Evolutionary conservation across 305 asterid species (phyloP), one percentile per base, ranked within the genome.

Genomic region (Monarda citriodora): DNA sequence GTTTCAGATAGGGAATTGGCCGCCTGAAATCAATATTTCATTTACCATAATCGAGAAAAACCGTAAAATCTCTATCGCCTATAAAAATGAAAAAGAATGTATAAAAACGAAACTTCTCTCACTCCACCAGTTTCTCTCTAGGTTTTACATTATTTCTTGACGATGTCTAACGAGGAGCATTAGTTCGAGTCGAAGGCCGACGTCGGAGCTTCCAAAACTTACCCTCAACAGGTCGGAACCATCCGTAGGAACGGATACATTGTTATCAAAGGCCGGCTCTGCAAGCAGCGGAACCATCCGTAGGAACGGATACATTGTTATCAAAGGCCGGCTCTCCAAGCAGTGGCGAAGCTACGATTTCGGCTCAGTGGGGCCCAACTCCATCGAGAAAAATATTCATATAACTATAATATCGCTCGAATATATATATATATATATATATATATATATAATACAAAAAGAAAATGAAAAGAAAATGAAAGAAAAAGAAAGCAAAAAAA

Each of bases 301-400:
- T n/a, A 88, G 85, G 84, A 73, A 68, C 55, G 94, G 96, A 22
- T 72, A 88, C 78, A 70, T 85, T 67, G 87, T 82, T 47, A 88
- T 88, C 69, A 88, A 88, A 62, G 70, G 47, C 68, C 84, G 94
- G 14, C 87, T 94, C 16, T 85, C 91, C 86, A 88, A 88, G 96
- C n/a, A n/a, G n/a, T n/a, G n/a, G n/a, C n/a, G n/a, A n/a, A n/a
- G n/a, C n/a, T n/a, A n/a, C n/a, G n/a, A n/a, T n/a, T n/a, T n/a
- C n/a, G n/a, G n/a, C n/a, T n/a, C n/a, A n/a, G n/a, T n/a, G n/a
- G n/a, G n/a, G n/a, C n/a, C n/a, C n/a, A n/a, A n/a, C n/a, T n/a
- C n/a, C n/a, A n/a, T n/a, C n/a, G n/a, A n/a, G n/a, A n/a, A n/a
- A n/a, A n/a, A n/a, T n/a, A n/a, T n/a, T n/a, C n/a, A n/a, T n/a